Conservation (phyloP, 768 basidiomycete species). For the Lactarius hengduanensis region DNA sequence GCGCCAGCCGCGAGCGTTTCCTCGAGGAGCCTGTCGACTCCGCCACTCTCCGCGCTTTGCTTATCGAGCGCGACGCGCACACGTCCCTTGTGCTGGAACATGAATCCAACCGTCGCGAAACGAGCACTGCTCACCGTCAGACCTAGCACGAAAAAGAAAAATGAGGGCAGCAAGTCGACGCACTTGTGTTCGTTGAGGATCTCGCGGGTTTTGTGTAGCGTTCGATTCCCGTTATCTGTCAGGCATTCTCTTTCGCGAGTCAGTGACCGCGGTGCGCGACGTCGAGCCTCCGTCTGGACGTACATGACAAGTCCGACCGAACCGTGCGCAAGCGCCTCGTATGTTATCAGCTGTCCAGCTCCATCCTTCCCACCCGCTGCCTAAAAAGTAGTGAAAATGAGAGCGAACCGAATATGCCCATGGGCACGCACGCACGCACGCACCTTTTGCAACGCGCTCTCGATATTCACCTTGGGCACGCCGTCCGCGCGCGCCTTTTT, state of each 20-base stretch:
- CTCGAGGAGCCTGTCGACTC: constrained; percentile 24
- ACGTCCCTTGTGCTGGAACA: constrained; percentile 26
- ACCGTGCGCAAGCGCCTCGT: constrained; percentile 29
- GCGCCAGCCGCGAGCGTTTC: constrained; percentile 22
- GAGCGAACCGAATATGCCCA: neutral
- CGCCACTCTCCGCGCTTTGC: constrained; percentile 4
- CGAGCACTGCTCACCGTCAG: constrained; percentile 20
- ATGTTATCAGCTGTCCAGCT: constrained; percentile 18
- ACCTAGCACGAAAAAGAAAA: no score
- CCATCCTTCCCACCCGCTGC: constrained; percentile 23
- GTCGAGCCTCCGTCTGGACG: constrained; percentile 10
- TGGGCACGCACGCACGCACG: neutral
- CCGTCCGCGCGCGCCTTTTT: constrained; percentile 26
- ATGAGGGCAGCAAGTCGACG: neutral
- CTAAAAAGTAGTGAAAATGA: neutral
- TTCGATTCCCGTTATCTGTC: constrained; percentile 29
- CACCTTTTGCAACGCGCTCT: constrained; percentile 28
- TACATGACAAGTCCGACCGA: constrained; percentile 29
- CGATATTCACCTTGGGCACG: constrained; percentile 29
- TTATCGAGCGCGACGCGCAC: constrained; percentile 24
- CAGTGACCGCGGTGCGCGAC: neutral
- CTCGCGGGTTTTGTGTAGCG: constrained; percentile 24
- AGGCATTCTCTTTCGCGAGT: constrained; percentile 26
- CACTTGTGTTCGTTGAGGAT: constrained; percentile 28
- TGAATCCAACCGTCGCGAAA: constrained; percentile 27